Evolutionary conservation across 345 rosid species (phyloP), one percentile per base, ranked within the genome.

Genomic region (Tarenaya hassleriana): DNA sequence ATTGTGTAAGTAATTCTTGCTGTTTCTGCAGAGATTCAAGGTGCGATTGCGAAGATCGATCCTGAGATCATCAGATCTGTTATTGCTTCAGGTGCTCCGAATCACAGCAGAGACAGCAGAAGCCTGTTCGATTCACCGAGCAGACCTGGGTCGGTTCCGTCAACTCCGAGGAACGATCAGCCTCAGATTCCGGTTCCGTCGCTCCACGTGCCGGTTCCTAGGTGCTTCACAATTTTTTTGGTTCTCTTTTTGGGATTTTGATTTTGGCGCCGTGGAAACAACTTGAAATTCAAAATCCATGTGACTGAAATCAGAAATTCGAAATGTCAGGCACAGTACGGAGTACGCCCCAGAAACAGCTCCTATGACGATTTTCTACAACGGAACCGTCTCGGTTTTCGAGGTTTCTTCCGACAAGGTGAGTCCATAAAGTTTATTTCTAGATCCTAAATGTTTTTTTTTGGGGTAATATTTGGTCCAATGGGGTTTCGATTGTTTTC

Each of bases 301-400:
- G 29, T 24, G 29, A 2, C 29, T 24, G 29, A 24, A 2, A n/a
- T n/a, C n/a, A n/a, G n/a, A n/a, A n/a, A 24, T 34, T 24, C 1
- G 3, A 16, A 3, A 27, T 8, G 0, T 21, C 0, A 81, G 83
- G 67, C 12, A 48, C 3, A 40, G 38, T 47, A 5, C 43, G 8
- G 79, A 75, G 70, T 47, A 31, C 13, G 47, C 44, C 3, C 41
- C 50, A 24, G 83, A 64, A 42, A 63, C 80, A 0, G 77, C 78
- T 55, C 95, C 96, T 5, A 43, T 92, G 77, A 92, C 98, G 1
- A 85, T 92, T n/a, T 88, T 92, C 63, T 92, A 88, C 71, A 83
- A 80, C 16, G 96, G 96, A 61, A 67, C 64, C 5, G 96, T 92
- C 16, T 44, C 81, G 4, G 79, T 84, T 18, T 87, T 76, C 53